A percentile compares a stretch with the other conserved stretches of the same genome.
Evolutionary conservation across 768 basidiomycete species (phyloP).

Genomic region (Hypholoma sublateritium): DNA sequence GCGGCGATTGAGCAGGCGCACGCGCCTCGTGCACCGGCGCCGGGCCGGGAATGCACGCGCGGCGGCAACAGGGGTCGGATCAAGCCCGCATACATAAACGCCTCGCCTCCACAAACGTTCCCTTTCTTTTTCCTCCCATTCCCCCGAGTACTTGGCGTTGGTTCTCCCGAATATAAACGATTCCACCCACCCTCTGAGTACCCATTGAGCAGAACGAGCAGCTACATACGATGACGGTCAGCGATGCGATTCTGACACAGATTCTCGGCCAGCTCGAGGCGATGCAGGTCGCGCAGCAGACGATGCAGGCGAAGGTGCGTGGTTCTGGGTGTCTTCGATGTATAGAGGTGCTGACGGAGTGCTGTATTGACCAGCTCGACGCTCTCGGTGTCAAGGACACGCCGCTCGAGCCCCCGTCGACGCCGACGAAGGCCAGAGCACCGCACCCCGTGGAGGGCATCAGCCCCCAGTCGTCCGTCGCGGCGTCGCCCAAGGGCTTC

Average conservation of each 20-base stretch:
- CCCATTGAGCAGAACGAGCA: background rate
- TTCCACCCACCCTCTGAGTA: too few relatives aligned
- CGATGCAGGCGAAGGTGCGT: conserved; percentile 74
- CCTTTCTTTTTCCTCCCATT: too few relatives aligned
- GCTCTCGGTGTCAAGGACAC: conserved; percentile 1
- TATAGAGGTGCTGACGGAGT: conserved; percentile 13
- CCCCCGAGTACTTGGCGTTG: too few relatives aligned
- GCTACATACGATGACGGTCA: conserved; percentile 39
- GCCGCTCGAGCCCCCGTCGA: background rate
- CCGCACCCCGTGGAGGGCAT: background rate
- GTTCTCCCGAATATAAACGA: too few relatives aligned
- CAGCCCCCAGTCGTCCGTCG: background rate
- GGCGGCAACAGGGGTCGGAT: too few relatives aligned
- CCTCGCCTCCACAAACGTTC: too few relatives aligned
- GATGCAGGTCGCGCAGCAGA: conserved; percentile 74
- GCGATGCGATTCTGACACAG: conserved; percentile 66
- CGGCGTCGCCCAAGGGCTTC: conserved; percentile 2
- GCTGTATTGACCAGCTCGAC: conserved; percentile 3
- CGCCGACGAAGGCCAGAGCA: background rate
- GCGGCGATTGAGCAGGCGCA: too few relatives aligned
- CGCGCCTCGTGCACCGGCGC: too few relatives aligned
- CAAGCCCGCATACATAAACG: too few relatives aligned
- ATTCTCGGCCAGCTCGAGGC: conserved; percentile 72
- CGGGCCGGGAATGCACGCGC: too few relatives aligned
- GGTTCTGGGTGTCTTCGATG: background rate